Base-by-base conservation (phyloP, 2,329 filamentous ascomycete genomes). In the Xylaria hypoxylon region DNA sequence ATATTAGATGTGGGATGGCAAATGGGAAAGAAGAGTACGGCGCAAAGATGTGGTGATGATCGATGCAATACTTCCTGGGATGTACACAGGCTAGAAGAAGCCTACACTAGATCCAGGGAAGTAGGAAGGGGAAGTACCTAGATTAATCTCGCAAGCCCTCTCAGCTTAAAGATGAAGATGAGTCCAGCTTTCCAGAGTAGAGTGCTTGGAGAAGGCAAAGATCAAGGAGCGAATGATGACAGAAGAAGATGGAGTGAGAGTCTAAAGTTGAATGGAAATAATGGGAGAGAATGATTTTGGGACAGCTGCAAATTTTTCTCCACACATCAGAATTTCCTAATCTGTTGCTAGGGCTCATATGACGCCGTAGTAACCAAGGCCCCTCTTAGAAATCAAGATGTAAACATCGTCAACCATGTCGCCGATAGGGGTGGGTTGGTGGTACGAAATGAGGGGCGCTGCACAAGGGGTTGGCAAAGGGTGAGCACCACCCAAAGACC, bases 321-420 rank as follows among this genome's bases (percentile, higher is more conserved):
- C 48, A 56, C 28, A 15, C 55, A 65, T 38, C 22, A 62, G n/a
- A 60, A 58, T 59, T 63, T 67, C 42, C 22, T 17, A 31, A 24
- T 7, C 5, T 62, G 40, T 53, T 35, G 19, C 26, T 63, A 68
- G 56, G 51, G 64, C 13, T 56, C n/a, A 11, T 10, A 7, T 63
- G 42, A 31, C 59, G 33, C 51, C 31, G 50, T 19, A 45, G 60
- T 17, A 64, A 59, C 60, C 59, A 59, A 19, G 53, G 51, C 45
- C 44, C 40, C 24, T 38, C 53, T 28, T 52, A 24, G 3, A 59
- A 44, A 13, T 38, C 33, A 35, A 59, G n/a, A 2, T 40, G 31
- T 17, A 51, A 50, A 53, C 60, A 62, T 69, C 61, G 44, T 35
- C 44, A 59, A 51, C 53, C 48, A 62, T 59, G 67, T 53, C 24